Base-by-base conservation (phyloP, 768 basidiomycete genomes). In the Lactifluus subvellereus region DNA sequence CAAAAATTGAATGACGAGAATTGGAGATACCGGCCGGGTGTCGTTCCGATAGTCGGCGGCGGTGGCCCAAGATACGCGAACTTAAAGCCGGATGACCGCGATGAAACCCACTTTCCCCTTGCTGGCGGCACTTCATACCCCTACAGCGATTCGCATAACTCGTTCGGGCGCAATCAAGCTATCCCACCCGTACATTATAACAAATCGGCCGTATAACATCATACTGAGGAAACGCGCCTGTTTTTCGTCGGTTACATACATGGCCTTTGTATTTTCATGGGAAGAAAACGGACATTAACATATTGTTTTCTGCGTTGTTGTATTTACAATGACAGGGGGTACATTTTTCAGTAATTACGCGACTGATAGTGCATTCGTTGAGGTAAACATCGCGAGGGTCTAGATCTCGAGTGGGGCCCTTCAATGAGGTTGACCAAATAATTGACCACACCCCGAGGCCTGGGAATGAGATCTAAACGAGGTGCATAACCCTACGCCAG, bases 41-140 rank as follows among this genome's bases (percentile, higher is more conserved):
- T 35, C 53, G 33, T 43, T n/a, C 30, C 60, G 14, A 14, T 61
- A 13, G 13, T 22, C 7, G 8, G 32, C 0, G 14, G 11, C 40
- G 3, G 18, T 50, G 47, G 33, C 45, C 22, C 62, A 1, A 59
- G 22, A 49, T 66, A 66, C 53, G 14, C 53, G 14, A 38, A 50
- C 13, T 57, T 64, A 13, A 18, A 42, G 2, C 54, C 6, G 16
- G 51, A 48, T 6, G 57, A 59, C n/a, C 50, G 18, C 18, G 65
- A 55, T 6, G 60, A 58, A 16, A 8, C 22, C 27, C 43, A 58
- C 4, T 49, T 60, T n/a, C 61, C 57, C 11, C 57, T 66, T 30
- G 14, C 20, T 22, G 35, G 27, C 27, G 42, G 42, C 14, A 16
- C 54, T 4, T 32, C 54, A 10, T 58, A 65, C 33, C 60, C 64